phyloP scores from a whole-genome alignment of 2,329 filamentous ascomycete genomes.

The Fusarium sarcochroum region DNA sequence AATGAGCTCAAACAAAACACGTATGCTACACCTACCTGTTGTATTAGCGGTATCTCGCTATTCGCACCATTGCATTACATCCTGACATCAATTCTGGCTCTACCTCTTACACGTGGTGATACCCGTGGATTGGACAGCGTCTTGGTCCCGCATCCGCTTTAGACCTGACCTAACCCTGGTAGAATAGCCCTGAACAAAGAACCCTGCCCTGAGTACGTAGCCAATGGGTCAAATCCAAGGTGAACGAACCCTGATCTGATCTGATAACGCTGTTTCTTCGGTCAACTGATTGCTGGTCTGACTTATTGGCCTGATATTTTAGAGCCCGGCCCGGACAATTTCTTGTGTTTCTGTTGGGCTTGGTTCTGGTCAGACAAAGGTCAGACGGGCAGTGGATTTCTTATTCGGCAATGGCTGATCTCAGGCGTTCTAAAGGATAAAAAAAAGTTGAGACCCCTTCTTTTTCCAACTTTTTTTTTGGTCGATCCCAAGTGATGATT shows the following conservation, averaged over 20 bases:
- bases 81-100: conserved; percentile 8
- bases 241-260: conserved; percentile 39
- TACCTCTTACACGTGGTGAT: conserved; percentile 39
- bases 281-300: conserved; percentile 17
- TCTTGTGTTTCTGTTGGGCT: conserved; percentile 16
- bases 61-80: conserved; percentile 3
- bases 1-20: background rate
- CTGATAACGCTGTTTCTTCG: conserved; percentile 35
- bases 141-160: conserved; percentile 23
- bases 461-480: conserved; percentile 37
- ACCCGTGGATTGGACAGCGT: conserved; percentile 19
- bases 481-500: conserved; percentile 10
- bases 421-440: conserved; percentile 6
- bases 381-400: conserved; percentile 15
- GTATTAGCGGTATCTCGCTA: background rate
- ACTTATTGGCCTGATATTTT: conserved; percentile 25
- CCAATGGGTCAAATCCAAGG: conserved; percentile 29
- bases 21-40: background rate
- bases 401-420: conserved; percentile 42
- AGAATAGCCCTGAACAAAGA: conserved; percentile 35
- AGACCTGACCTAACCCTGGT: conserved; percentile 28
- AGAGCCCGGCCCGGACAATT: conserved; percentile 13
- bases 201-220: conserved; percentile 36
- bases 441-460: conserved; percentile 34
- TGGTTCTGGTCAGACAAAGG: conserved; percentile 19